Evolutionary conservation across 176 grass and related monocot genomes (phyloP).

Genomic region (Carex cristatella): DNA sequence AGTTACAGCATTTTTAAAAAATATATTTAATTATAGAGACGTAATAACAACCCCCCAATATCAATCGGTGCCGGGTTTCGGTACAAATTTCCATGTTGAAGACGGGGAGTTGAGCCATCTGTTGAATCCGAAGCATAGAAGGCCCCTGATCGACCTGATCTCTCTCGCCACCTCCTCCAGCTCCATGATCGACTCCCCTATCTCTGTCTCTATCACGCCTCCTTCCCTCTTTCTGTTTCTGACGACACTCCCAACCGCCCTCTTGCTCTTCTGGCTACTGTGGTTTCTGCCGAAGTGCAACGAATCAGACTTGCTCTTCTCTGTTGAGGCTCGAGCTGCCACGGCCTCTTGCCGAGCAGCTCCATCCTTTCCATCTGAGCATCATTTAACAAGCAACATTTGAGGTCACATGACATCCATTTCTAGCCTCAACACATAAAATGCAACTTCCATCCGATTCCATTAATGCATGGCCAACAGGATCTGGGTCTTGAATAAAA

Average conservation of each 20-base stretch:
- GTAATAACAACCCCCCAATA: too few species aligned
- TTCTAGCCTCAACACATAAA: neutral
- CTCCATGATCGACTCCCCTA: conserved; percentile 14
- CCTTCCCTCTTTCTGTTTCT: neutral
- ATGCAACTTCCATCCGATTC: neutral
- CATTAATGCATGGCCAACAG: neutral
- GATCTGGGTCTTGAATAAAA: neutral
- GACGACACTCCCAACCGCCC: neutral
- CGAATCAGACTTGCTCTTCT: neutral
- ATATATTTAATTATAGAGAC: too few species aligned
- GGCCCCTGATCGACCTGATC: conserved; percentile 25
- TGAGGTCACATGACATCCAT: neutral
- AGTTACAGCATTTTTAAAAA: too few species aligned
- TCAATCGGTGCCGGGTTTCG: too few species aligned
- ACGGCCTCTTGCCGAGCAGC: neutral
- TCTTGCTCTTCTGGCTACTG: neutral
- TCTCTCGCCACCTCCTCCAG: conserved; percentile 24
- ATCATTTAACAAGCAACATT: neutral
- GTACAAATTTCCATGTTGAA: conserved; percentile 19
- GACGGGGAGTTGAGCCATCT: neutral
- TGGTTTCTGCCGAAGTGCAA: neutral
- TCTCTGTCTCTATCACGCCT: neutral
- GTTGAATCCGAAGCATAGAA: conserved; percentile 2
- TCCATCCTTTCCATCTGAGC: neutral
- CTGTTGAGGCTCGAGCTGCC: neutral